Evolutionary conservation across 2,329 filamentous ascomycete species (phyloP).

Genomic region (Escovopsis sp.): DNA sequence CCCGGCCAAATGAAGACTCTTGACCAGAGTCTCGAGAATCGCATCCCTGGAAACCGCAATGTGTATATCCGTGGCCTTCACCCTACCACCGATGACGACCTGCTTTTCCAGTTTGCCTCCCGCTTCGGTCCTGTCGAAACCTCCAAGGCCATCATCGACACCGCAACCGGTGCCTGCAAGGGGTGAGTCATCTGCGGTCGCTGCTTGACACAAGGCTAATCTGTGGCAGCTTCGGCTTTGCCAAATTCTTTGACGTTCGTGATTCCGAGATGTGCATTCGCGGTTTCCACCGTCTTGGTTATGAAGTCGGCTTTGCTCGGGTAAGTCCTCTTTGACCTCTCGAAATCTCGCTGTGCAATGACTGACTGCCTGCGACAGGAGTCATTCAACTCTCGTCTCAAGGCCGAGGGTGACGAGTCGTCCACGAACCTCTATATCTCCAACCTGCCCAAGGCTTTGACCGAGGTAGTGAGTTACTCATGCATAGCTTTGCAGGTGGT

Average conservation of each 20-base stretch:
- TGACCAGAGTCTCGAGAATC: slow-evolving; percentile 88
- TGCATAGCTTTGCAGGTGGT: no score
- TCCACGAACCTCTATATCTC: slow-evolving; percentile 98
- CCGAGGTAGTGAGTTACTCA: slow-evolving; percentile 57
- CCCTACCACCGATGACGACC: slow-evolving; percentile 86
- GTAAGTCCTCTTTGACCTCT: slow-evolving; percentile 33
- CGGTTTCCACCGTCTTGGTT: slow-evolving; percentile 85
- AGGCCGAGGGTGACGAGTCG: slow-evolving; percentile 76
- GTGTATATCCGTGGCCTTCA: slow-evolving; percentile 96
- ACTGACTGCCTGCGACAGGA: slow-evolving; percentile 41
- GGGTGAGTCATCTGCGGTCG: slow-evolving; percentile 43
- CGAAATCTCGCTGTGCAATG: neutral
- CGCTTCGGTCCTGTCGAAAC: slow-evolving; percentile 91
- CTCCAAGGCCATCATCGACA: slow-evolving; percentile 97
- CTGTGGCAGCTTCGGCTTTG: slow-evolving; percentile 74
- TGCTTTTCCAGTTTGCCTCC: slow-evolving; percentile 65
- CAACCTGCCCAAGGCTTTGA: slow-evolving; percentile 83
- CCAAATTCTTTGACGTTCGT: slow-evolving; percentile 78
- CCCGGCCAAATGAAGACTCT: slow-evolving; percentile 77
- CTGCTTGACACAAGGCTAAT: slow-evolving; percentile 3
- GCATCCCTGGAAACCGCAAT: slow-evolving; percentile 82
- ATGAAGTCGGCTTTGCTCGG: slow-evolving; percentile 93
- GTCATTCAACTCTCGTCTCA: slow-evolving; percentile 95
- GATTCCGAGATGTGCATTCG: slow-evolving; percentile 94
- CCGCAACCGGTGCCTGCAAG: slow-evolving; percentile 85